Evolutionary conservation across 1,284 basidiomycete species (phyloP), one percentile per base, ranked within the genome.

Genomic region (Tilletia walkeri): DNA sequence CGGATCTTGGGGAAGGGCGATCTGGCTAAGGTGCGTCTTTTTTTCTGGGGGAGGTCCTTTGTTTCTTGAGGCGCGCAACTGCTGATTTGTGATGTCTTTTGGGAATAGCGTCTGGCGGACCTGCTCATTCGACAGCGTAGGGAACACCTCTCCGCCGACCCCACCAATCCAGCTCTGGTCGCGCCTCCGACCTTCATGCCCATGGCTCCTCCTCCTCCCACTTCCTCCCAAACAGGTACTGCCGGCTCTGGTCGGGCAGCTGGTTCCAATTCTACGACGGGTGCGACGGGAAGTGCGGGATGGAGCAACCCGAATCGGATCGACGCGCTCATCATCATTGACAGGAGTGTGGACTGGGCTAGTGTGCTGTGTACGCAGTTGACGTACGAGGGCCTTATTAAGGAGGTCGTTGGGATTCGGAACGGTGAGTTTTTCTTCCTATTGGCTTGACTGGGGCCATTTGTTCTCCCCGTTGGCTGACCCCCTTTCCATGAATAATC

Each of bases 311-410:
- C 59, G 12, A 63, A 63, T 18, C 59, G 59, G 12, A 63, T 99
- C 69, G 96, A 99, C 82, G 90, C 90, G 24, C 85, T 99, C 70
- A 90, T 99, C 75, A 88, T 99, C 54, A 80, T 99, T 69, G 96
- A 99, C 83, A 89, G 96, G 67, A 88, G 90, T 56, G 90, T 92
- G n/a, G 96, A 99, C 83, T 92, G 97, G 90, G 90, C 96, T 68
- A 97, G 95, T 0, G 94, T 95, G 0, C 87, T 99, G 68, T 89
- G 95, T 63, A 99, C 95, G 0, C 95, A 99, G 81, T 86, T 99
- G 69, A 99, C 96, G 0, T 99, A 98, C 80, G 91, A 97, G 83
- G 96, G 96, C 18, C 89, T 99, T 56, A 87, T 98, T n/a, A 95
- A 99, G 80, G 96, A 99, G 83, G 86, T 94, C 54, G 86, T 97